Evolutionary conservation across 129 eudicot species (phyloP), one percentile per base, ranked within the genome.

Genomic region (Oenanthe sinensis): DNA sequence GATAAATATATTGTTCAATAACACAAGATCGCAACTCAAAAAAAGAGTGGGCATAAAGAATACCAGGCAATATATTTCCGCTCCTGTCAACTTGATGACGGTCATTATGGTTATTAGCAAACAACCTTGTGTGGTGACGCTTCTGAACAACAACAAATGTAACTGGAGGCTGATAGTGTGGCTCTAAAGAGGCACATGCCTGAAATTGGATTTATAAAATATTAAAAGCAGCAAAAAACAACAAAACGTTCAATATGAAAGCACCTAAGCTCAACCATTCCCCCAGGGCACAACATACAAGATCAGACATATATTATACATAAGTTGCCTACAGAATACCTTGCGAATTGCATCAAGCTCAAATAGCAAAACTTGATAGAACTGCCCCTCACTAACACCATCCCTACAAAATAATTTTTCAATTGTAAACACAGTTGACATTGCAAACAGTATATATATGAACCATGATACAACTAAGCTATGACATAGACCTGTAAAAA

Each of bases 291-390:
- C 69, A 30, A 67, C 20, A 65, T 30, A 67, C 5, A 67, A 28
- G 42, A 67, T 14, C 22, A 67, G 42, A 67, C 19, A 28, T 58
- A 5, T 58, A 8, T 24, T 60, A 0, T 40, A 71, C 46, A 70
- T 8, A 36, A 30, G 10, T 68, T 50, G 74, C 44, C 13, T 68
- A 19, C n/a, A 71, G 15, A 22, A 37, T 13, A 94, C 98, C 98
- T 94, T 94, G 48, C 98, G 96, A 81, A 94, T 91, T 44, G 98
- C 98, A 88, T 94, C 97, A 46, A 94, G 98, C 79, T 94, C 98
- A 80, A 84, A 94, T 26, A 90, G 91, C 78, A 94, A 84, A 84
- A 94, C 97, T 80, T 94, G 97, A 75, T 91, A 94, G 82, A 94
- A 94, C 83, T 91, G 93, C 68, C 98, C 97, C 63, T 94, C 97